Evolutionary conservation across 225 moss, liverwort and hornwort genomes (phyloP).

Genomic region (Polytrichum formosum): DNA sequence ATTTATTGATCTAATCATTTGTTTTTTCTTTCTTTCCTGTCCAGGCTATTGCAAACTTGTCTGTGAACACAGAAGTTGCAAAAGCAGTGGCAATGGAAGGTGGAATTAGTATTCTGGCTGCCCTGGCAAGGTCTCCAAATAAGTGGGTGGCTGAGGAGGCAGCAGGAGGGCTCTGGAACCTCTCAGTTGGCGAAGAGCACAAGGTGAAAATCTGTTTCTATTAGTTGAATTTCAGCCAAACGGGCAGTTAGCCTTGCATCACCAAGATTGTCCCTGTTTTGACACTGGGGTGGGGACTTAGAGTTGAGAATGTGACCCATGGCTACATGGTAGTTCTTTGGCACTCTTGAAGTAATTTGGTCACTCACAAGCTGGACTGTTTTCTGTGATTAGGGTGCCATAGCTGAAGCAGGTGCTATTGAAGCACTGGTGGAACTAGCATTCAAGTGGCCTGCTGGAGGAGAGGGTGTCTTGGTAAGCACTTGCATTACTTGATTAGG

Average conservation of each 20-base stretch:
- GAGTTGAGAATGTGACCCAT: too few relatives aligned
- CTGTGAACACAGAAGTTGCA: constrained; percentile 66
- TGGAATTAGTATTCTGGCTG: constrained; percentile 81
- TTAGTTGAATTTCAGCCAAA: not conserved
- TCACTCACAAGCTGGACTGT: constrained; percentile 7
- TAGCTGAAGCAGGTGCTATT: constrained; percentile 64
- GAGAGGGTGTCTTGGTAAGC: constrained; percentile 64
- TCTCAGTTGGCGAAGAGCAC: constrained; percentile 73
- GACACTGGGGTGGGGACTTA: too few relatives aligned
- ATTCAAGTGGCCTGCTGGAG: constrained; percentile 62
- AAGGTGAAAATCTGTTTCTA: constrained; percentile 31
- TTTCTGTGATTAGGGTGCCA: constrained; percentile 45
- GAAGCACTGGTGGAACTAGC: constrained; percentile 69
- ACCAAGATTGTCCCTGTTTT: too few relatives aligned
- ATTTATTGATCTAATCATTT: not conserved
- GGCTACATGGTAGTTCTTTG: too few relatives aligned
- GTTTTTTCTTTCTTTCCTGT: not conserved
- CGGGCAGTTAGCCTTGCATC: too few relatives aligned
- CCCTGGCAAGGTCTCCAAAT: constrained; percentile 62
- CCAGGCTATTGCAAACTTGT: constrained; percentile 66
- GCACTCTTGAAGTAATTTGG: too few relatives aligned
- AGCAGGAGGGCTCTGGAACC: constrained; percentile 69
- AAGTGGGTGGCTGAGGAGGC: constrained; percentile 92
- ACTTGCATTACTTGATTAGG: not conserved
- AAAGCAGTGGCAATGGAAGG: constrained; percentile 89